Evolutionary conservation across 169 alveolate species (phyloP), one percentile per base, ranked within the genome.

Genomic region (Plasmodium blacklocki): DNA sequence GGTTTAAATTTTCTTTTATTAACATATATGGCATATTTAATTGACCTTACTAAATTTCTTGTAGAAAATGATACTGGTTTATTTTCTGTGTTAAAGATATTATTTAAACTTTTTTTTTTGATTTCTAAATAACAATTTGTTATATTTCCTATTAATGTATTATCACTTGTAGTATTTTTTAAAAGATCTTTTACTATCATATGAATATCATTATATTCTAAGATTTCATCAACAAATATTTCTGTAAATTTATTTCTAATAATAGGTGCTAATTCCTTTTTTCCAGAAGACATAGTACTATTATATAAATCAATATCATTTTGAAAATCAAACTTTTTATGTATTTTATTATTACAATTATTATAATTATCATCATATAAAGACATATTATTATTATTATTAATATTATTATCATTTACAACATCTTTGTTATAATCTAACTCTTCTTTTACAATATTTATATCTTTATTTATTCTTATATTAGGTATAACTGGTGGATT

Each of bases 171-270:
- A 43, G 68, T 71, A 7, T 66, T 74, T 67, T 88, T 86, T 23
- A 88, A 88, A 59, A 93, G 64, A 29, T 88, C 56, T 49, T 73
- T 88, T 0, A 93, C 94, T 9, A 94, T 91, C 56, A 88, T 72
- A 72, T 90, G 75, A 9, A 94, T 73, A 68, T 93, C 96, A 11
- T 94, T 95, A 19, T 71, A 66, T 19, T 83, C 88, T 67, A 59
- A 71, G 59, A 97, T 93, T 88, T 98, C 99, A 83, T 98, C 99
- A 0, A 98, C 99, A 90, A 94, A 98, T 60, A 98, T 93, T 93
- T 98, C 99, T 14, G 99, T 98, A 89, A 98, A 98, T 60, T 97
- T 96, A 54, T 95, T 94, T 62, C 99, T 95, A 56, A 99, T 93
- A 67, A 95, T 96, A 12, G 93, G 86, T 2, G 99, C 99, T 18